These are phyloP conservation scores for Hysterangium stoloniferum DNA, from an alignment of 768 basidiomycete species.

Conservation along the genomic window DNA sequence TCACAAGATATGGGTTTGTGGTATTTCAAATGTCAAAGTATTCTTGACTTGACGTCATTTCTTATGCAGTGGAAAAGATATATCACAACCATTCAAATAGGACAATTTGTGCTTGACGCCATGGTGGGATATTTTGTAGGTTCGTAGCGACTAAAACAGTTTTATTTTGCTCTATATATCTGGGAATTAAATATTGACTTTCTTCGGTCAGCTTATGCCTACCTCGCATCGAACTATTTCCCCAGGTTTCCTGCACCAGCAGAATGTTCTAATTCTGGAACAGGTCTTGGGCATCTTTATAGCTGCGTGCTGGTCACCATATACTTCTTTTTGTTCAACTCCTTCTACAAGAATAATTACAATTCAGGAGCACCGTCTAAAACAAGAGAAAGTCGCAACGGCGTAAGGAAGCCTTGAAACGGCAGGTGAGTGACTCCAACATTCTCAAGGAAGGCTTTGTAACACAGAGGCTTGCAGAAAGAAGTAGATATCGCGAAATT, in stretches of 20 bases:
- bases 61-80: conserved; percentile 42
- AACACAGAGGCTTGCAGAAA: too few relatives aligned
- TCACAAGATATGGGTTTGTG: conserved; percentile 37
- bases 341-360: not conserved
- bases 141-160: conserved; percentile 21
- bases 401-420: too few relatives aligned
- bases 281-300: not conserved
- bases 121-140: conserved; percentile 40
- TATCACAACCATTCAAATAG: conserved; percentile 42
- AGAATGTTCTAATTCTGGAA: not conserved
- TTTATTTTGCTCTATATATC: not conserved
- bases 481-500: too few relatives aligned
- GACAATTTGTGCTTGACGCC: conserved; percentile 41
- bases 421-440: too few relatives aligned
- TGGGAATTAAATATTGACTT: not conserved
- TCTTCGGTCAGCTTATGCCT: not conserved
- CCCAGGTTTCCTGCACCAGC: not conserved
- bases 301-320: not conserved
- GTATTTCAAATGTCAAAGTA: not conserved
- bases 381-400: too few relatives aligned
- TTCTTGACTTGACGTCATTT: not conserved
- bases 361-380: too few relatives aligned
- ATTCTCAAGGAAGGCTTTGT: too few relatives aligned
- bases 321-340: not conserved
- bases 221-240: not conserved